A percentile compares a stretch with the other conserved stretches of the same genome.
These are phyloP conservation scores for Iris macrosiphon DNA, from an alignment of 106 monocot species.

Conservation along the genomic window DNA sequence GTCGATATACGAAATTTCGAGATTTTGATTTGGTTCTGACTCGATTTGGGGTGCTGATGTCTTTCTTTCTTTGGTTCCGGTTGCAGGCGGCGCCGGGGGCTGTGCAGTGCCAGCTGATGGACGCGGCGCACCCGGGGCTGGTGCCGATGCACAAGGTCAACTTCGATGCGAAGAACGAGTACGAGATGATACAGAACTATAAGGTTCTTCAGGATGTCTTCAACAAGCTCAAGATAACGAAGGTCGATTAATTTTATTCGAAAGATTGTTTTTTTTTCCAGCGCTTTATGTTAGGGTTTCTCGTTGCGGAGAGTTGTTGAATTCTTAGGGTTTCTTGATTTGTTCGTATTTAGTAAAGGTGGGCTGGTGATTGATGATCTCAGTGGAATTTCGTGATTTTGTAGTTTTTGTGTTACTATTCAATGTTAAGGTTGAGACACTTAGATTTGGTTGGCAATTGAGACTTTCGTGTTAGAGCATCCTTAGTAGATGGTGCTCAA, in stretches of 20 bases:
- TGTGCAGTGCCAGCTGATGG: constrained; percentile 92
- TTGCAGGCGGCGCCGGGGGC: constrained; percentile 84
- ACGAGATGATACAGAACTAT: constrained; percentile 99
- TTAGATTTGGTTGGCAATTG: too few species aligned
- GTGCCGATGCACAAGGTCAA: constrained; percentile 99
- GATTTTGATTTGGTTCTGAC: neutral
- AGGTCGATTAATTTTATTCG: constrained; percentile 45
- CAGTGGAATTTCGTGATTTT: too few species aligned
- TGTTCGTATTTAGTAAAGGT: too few species aligned
- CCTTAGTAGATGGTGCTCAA: too few species aligned
- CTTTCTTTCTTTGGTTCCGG: too few species aligned
- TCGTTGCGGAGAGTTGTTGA: too few species aligned
- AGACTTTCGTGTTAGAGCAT: too few species aligned
- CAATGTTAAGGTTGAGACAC: too few species aligned
- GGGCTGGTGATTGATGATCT: too few species aligned
- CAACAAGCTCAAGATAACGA: constrained; percentile 92
- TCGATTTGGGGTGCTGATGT: neutral
- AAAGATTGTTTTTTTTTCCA: neutral
- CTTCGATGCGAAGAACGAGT: constrained; percentile 92
- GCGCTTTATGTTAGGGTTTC: neutral
- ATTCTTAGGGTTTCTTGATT: too few species aligned
- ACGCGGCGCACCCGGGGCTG: constrained; percentile 71
- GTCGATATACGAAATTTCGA: too few species aligned
- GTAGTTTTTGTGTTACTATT: too few species aligned
- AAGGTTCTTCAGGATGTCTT: constrained; percentile 97